Base-by-base conservation (phyloP, 129 eudicot genomes). In the Pseudognaphalium luteoalbum region DNA sequence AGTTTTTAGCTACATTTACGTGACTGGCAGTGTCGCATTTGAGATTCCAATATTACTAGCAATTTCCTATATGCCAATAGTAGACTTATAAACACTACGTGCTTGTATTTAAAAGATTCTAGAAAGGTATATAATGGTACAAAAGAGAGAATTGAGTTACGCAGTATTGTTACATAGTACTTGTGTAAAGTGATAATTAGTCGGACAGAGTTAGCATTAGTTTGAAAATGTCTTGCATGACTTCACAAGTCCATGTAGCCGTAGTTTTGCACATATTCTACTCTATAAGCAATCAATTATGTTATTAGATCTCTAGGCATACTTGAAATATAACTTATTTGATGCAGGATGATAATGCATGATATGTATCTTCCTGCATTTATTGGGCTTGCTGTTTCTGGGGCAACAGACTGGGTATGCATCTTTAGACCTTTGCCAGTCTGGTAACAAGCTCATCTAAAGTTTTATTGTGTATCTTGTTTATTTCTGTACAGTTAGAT, bases 291-390 rank as follows among this genome's bases (percentile, higher is more conserved):
- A 3, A 21, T 6, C 12, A 34, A 71, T 22, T 7, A 9, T 41
- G 20, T 9, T 17, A 69, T n/a, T 11, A 35, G 72, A 62, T 62
- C 21, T 70, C 21, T 73, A 59, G 70, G 74, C 32, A 28, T 74
- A 32, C 65, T 66, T 73, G 16, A 47, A 20, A 41, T 20, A 21
- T 66, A 39, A 42, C 58, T 57, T 71, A 32, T 56, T 66, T 33
- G 68, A 79, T 85, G 87, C 87, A 94, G 99, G 99, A 91, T 95
- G 99, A 89, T 91, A 62, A 44, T 86, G 66, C 86, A 86, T 25
- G 97, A 91, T 71, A 87, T 92, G 99, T 95, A 95, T 83, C 83
- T 90, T 79, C 89, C 93, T 74, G 96, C 99, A 80, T 91, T 95
- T 84, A 67, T 83, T 44, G 96, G 96, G 68, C 90, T 95, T 20